A percentile compares a stretch with the other conserved stretches of the same genome.
Conservation (phyloP, 2,329 filamentous ascomycete species). For the Ophiocordyceps camponoti-leonardi region DNA sequence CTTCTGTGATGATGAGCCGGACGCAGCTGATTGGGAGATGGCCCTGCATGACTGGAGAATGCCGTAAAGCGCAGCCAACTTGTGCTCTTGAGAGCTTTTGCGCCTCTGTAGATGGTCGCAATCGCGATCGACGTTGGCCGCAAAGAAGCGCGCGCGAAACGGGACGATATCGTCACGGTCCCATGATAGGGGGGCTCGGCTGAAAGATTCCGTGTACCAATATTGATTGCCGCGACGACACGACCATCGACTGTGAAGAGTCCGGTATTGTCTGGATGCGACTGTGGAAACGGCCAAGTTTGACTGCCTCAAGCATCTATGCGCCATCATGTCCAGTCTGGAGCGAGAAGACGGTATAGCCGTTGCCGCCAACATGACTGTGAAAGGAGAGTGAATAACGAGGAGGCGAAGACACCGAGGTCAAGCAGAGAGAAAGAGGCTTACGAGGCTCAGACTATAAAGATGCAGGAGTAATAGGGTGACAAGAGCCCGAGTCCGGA, state of each 20-base stretch:
- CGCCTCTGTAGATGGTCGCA: background rate
- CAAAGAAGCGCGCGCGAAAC: conserved; percentile 14
- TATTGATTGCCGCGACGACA: conserved; percentile 9
- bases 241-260: conserved; percentile 23
- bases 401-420: background rate
- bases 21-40: background rate
- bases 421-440: background rate
- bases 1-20: conserved; percentile 15
- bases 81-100: background rate
- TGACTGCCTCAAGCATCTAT: background rate
- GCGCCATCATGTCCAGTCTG: background rate
- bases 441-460: background rate
- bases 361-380: conserved; percentile 1
- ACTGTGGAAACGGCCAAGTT: conserved; percentile 17
- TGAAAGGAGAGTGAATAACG: background rate
- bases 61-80: background rate
- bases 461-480: background rate
- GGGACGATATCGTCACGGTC: conserved; percentile 20
- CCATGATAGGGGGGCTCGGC: conserved; percentile 28
- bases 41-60: background rate
- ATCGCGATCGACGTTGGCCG: background rate
- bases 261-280: conserved; percentile 18
- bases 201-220: conserved; percentile 26
- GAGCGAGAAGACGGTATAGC: background rate
- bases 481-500: background rate